Evolutionary conservation across 1,139 yeast species (phyloP).

Genomic region (Saccharomycopsis hybrid): DNA sequence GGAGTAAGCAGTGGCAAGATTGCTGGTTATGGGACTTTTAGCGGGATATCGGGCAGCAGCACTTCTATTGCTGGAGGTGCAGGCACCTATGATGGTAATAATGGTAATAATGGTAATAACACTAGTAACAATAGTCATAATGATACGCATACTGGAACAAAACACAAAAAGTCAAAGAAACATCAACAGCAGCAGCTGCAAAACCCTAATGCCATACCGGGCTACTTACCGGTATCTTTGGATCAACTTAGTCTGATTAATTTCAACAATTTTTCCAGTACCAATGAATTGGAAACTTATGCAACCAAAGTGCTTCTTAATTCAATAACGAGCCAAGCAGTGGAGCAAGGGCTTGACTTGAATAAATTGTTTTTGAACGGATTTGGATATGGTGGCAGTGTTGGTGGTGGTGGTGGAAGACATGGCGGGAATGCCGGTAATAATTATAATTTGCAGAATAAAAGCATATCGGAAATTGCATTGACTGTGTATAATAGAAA

Average conservation of each 20-base stretch:
- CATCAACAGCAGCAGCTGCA: not conserved
- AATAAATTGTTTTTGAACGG: not conserved
- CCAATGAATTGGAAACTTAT: conserved; percentile 6
- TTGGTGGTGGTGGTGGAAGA: too few species aligned
- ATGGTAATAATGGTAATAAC: not conserved
- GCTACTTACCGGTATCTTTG: not conserved
- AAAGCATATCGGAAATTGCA: conserved; percentile 13
- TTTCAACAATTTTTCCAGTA: conserved; percentile 11
- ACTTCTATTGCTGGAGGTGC: too few species aligned
- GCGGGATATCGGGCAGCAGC: too few species aligned
- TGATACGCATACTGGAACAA: not conserved
- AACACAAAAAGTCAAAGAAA: conserved; percentile 5
- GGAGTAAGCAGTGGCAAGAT: not conserved
- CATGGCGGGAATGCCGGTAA: too few species aligned
- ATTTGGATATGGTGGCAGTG: not conserved
- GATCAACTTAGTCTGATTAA: not conserved
- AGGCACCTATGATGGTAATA: not conserved
- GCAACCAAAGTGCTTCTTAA: conserved; percentile 4
- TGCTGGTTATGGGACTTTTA: not conserved
- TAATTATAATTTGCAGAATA: not conserved
- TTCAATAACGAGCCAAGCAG: conserved; percentile 5
- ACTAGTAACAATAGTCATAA: not conserved
- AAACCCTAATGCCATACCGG: not conserved
- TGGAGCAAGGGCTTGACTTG: conserved; percentile 4
- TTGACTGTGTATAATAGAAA: conserved; percentile 10